These are phyloP conservation scores for Aspergillus sparsus DNA, from an alignment of 495 filamentous ascomycete genomes.

Conservation along the genomic window DNA sequence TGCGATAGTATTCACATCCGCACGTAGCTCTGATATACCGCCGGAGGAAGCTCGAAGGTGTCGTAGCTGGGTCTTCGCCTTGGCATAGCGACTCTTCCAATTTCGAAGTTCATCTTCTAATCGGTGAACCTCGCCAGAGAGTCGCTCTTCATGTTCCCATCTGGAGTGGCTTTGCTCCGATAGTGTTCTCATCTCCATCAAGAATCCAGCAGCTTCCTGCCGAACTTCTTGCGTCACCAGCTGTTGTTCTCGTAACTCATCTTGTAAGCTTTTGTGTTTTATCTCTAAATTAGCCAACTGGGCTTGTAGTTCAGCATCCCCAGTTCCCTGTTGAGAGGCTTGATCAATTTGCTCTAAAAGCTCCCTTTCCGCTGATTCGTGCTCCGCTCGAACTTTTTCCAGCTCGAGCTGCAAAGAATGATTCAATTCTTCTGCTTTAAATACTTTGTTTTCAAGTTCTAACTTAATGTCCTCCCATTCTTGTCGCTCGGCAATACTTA, in stretches of 20 bases:
- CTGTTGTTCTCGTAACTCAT: slow-evolving; percentile 69
- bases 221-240: slow-evolving; percentile 88
- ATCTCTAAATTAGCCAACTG: slow-evolving; percentile 65
- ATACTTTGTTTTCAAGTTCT: slow-evolving; percentile 77
- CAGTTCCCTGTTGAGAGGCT: slow-evolving; percentile 35
- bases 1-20: slow-evolving; percentile 62
- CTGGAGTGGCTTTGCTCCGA: slow-evolving; percentile 76
- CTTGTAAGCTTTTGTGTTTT: slow-evolving; percentile 72
- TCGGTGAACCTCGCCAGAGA: slow-evolving; percentile 68
- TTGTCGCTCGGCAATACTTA: slow-evolving; percentile 51
- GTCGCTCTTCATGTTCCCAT: slow-evolving; percentile 76
- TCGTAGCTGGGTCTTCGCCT: slow-evolving; percentile 81
- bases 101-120: slow-evolving; percentile 81
- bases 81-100: slow-evolving; percentile 88
- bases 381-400: slow-evolving; percentile 67
- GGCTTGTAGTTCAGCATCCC: slow-evolving; percentile 50
- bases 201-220: slow-evolving; percentile 77
- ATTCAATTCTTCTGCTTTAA: slow-evolving; percentile 75
- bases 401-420: slow-evolving; percentile 75
- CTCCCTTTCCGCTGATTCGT: slow-evolving; percentile 61
- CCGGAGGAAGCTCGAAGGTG: slow-evolving; percentile 78
- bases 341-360: slow-evolving; percentile 66
- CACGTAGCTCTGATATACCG: slow-evolving; percentile 62
- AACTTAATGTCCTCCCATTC: slow-evolving; percentile 73
- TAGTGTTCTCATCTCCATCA: slow-evolving; percentile 85